Conservation (phyloP, 257 asterid genomes). For the Plantago ovata region DNA sequence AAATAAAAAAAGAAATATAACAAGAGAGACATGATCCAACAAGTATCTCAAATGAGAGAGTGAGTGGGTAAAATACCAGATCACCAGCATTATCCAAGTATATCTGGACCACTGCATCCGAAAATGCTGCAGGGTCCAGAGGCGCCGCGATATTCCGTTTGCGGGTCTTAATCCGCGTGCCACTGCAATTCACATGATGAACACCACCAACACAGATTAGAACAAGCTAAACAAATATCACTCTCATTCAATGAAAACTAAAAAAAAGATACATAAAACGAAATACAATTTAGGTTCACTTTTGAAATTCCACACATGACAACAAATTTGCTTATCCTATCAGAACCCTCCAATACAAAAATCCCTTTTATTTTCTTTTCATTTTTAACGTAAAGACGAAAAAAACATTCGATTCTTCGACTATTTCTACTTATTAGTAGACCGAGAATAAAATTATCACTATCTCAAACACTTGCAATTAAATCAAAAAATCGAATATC, state of each 20-base stretch:
- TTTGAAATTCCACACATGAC: background rate
- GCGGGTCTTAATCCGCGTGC: slow-evolving; percentile 99
- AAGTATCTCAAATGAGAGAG: background rate
- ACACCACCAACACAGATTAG: slow-evolving; percentile 20
- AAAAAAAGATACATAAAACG: background rate
- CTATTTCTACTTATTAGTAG: too few species aligned
- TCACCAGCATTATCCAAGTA: slow-evolving; percentile 99
- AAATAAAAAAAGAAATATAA: background rate
- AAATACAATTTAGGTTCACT: background rate
- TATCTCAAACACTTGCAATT: background rate
- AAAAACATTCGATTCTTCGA: too few species aligned
- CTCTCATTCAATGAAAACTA: background rate
- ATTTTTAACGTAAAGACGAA: too few species aligned
- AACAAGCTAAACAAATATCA: slow-evolving; percentile 2
- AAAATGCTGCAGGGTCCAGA: slow-evolving; percentile 98
- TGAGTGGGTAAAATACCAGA: slow-evolving; percentile 48
- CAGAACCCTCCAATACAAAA: too few species aligned
- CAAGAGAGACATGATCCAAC: too few species aligned
- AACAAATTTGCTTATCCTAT: background rate
- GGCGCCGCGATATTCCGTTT: slow-evolving; percentile 99
- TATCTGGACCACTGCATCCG: slow-evolving; percentile 99
- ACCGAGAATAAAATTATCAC: too few species aligned
- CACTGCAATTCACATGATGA: slow-evolving; percentile 44
- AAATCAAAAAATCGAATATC: slow-evolving; percentile 5
- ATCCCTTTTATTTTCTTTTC: too few species aligned